These are phyloP conservation scores for Penicillium sp. DNA, from an alignment of 2,329 filamentous ascomycete genomes.

Conservation along the genomic window DNA sequence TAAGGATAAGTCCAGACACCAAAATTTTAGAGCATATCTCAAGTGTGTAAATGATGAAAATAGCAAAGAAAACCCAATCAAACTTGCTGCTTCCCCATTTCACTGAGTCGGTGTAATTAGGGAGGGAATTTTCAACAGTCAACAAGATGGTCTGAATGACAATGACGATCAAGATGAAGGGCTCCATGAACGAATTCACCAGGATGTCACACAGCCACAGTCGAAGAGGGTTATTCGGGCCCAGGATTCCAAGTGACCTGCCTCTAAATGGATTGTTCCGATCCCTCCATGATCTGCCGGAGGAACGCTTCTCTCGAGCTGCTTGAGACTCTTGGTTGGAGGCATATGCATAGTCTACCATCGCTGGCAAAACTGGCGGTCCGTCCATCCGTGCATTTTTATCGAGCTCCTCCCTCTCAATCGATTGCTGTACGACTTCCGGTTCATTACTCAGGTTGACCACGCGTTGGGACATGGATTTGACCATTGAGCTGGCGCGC, in stretches of 20 bases:
- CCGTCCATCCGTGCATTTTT: conserved; percentile 53
- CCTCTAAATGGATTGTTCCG: conserved; percentile 76
- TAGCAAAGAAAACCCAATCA: conserved; percentile 75
- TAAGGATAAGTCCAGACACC: conserved; percentile 89
- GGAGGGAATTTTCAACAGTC: conserved; percentile 78
- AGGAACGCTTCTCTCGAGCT: conserved; percentile 32
- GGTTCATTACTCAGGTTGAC: conserved; percentile 96
- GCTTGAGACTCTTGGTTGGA: conserved; percentile 38
- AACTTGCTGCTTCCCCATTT: conserved; percentile 65
- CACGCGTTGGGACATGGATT: conserved; percentile 91
- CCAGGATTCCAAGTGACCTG: conserved; percentile 80
- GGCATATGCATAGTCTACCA: conserved; percentile 48
- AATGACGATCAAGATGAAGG: conserved; percentile 81
- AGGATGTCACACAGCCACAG: conserved; percentile 76
- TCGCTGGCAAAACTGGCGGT: conserved; percentile 50
- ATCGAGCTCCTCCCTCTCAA: conserved; percentile 56
- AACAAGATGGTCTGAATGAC: conserved; percentile 85
- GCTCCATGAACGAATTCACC: conserved; percentile 83
- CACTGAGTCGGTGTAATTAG: conserved; percentile 55
- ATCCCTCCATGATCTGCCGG: conserved; percentile 46
- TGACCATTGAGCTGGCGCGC: conserved; percentile 71
- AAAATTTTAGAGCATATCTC: conserved; percentile 81
- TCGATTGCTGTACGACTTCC: conserved; percentile 72
- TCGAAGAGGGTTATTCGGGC: conserved; percentile 71
- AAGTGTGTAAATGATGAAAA: conserved; percentile 87